Percentiles rank a stretch among this genome's conserved stretches.
Evolutionary conservation across 2,329 filamentous ascomycete species (phyloP).

Genomic region (Ceratocystis huliohia): DNA sequence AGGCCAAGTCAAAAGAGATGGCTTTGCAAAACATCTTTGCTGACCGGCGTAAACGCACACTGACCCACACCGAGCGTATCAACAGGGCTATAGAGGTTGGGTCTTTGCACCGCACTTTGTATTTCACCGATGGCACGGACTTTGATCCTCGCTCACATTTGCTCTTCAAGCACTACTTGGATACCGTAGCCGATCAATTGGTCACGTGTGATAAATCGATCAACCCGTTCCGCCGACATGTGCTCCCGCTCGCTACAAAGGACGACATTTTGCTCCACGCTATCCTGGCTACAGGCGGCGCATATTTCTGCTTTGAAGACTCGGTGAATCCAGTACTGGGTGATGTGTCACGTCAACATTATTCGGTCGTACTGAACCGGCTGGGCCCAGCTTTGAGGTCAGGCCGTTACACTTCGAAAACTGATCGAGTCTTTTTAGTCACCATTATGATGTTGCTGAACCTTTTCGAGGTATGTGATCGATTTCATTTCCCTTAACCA

Average conservation of each 20-base stretch:
- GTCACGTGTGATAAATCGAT: slow-evolving; percentile 11
- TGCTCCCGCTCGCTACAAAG: slow-evolving; percentile 15
- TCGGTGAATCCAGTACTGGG: slow-evolving; percentile 14
- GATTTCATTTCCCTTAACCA: neutral
- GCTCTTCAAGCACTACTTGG: slow-evolving; percentile 20
- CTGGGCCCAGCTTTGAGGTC: slow-evolving; percentile 12
- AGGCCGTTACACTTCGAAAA: slow-evolving; percentile 1
- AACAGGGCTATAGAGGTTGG: neutral
- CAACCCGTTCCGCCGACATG: slow-evolving; percentile 13
- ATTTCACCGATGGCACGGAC: slow-evolving; percentile 3
- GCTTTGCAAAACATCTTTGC: neutral
- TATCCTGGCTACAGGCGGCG: slow-evolving; percentile 18
- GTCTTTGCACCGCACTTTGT: neutral
- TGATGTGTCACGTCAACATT: slow-evolving; percentile 15
- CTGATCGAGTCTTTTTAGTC: slow-evolving; percentile 17
- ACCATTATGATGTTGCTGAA: slow-evolving; percentile 17
- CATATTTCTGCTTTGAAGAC: slow-evolving; percentile 17
- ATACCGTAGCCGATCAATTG: slow-evolving; percentile 16
- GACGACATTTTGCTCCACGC: slow-evolving; percentile 19
- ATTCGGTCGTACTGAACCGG: slow-evolving; percentile 11
- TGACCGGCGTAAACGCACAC: neutral
- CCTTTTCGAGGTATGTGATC: slow-evolving; percentile 18
- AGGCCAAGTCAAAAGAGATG: slow-evolving; percentile 5
- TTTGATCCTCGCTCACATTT: slow-evolving; percentile 17
- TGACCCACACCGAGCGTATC: neutral